These are phyloP conservation scores for Fusarium haematococcum DNA, from an alignment of 2,329 filamentous ascomycete genomes.

Conservation along the genomic window DNA sequence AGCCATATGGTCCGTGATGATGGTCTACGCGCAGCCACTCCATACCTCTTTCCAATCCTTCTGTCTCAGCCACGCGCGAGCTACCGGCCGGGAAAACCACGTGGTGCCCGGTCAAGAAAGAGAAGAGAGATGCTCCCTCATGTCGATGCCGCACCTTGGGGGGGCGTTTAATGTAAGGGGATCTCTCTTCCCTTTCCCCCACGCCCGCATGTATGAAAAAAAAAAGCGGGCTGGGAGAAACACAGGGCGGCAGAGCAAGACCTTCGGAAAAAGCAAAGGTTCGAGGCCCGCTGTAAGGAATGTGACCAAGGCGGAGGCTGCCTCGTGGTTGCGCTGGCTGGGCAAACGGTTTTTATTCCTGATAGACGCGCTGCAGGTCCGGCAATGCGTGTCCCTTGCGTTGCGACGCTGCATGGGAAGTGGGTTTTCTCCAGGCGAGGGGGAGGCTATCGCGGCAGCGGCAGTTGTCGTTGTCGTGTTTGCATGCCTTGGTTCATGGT, in stretches of 20 bases:
- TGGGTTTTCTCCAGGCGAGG: background rate
- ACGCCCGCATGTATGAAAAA: background rate
- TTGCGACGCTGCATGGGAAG: conserved; percentile 24
- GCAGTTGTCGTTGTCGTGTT: background rate
- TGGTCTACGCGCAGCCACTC: background rate
- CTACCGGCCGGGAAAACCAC: conserved; percentile 16
- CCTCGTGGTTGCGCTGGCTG: background rate
- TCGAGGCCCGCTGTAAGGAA: background rate
- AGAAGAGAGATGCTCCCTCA: background rate
- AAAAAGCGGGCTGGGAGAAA: background rate
- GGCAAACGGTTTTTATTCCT: background rate
- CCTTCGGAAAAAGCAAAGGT: background rate
- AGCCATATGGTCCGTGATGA: background rate
- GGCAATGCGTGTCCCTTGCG: conserved; percentile 11
- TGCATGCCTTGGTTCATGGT: background rate
- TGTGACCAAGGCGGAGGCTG: background rate
- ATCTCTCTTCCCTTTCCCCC: background rate
- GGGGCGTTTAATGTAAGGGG: background rate
- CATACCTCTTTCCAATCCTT: conserved; percentile 3
- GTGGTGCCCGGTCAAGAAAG: conserved; percentile 8
- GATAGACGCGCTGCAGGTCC: background rate
- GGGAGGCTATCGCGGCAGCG: background rate
- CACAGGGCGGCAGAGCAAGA: background rate
- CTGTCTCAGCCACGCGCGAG: conserved; percentile 6
- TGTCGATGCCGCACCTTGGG: background rate